Evolutionary conservation across 768 basidiomycete species (phyloP), one percentile per base, ranked within the genome.

Genomic region (Leccinum truebloodii): DNA sequence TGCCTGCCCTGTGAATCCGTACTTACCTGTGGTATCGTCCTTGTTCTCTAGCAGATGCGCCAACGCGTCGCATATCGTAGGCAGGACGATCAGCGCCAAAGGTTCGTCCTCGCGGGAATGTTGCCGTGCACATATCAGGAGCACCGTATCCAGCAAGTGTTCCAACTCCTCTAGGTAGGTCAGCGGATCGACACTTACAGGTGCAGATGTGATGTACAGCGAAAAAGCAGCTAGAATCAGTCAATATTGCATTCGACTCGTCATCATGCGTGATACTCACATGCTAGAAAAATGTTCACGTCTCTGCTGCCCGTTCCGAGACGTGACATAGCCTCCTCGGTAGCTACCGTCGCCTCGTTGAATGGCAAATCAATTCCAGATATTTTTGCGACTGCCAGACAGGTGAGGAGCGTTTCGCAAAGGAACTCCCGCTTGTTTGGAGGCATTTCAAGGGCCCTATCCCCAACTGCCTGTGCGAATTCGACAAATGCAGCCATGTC

Each of bases 21-120:
- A 53, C 77, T 59, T 64, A 79, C 78, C 59, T 3, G 69, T 60
- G 13, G 39, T 51, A 20, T 66, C 54, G 24, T 73, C 68, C 32
- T 58, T 60, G 37, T 69, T 54, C 49, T 66, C 68, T 32, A 79
- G 58, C 16, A 89, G 64, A 52, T 69, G 73, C 3, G 69, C 58
- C 56, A 90, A 64, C 12, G 81, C 86, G 34, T 67, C 63, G 61
- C 84, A 89, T 57, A 90, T 70, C 16, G 74, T 70, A 9, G 84
- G 79, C 52, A 78, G 77, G 10, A 81, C 71, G 30, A 86, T 63
- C 50, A 87, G 64, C 10, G 82, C 82, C 26, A 88, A 73, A 2
- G 81, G 73, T 59, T 82, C 82, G 30, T 84, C 79, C 37, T 82
- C 80, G 28, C 71, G 77, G n/a, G 71, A 35, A 58, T 80, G 79